Conservation (phyloP, 192 early-diverging fungal genomes). For the Rhizophagus sp. region DNA sequence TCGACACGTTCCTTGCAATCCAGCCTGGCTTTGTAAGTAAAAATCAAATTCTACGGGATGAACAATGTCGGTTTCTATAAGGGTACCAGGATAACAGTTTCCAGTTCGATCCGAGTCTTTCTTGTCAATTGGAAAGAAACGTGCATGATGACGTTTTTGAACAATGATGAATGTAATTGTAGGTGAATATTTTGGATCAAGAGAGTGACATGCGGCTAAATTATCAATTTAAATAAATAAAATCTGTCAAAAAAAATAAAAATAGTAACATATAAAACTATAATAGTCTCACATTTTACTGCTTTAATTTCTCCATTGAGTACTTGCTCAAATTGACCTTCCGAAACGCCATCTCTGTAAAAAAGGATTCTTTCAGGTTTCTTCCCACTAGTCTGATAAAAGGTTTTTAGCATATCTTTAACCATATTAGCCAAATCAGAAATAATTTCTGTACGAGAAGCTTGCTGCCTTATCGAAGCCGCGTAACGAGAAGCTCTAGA, state of each 20-base stretch:
- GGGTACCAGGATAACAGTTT: constrained; percentile 83
- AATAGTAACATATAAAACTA: neutral
- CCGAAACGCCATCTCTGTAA: constrained; percentile 90
- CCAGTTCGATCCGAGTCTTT: constrained; percentile 68
- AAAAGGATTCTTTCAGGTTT: constrained; percentile 81
- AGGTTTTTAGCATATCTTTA: constrained; percentile 68
- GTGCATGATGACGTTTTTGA: constrained; percentile 88
- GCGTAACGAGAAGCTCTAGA: constrained; percentile 61
- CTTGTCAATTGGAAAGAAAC: constrained; percentile 75
- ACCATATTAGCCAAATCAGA: constrained; percentile 67
- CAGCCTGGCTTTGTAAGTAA: constrained; percentile 87
- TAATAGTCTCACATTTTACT: constrained; percentile 41
- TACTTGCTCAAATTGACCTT: constrained; percentile 81
- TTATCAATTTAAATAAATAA: constrained; percentile 31
- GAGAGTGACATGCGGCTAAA: constrained; percentile 58
- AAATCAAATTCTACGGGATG: constrained; percentile 90
- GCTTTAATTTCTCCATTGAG: constrained; percentile 74
- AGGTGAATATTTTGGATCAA: constrained; percentile 76
- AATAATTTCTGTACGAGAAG: constrained; percentile 71
- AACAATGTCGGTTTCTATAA: constrained; percentile 72
- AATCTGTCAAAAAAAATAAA: neutral
- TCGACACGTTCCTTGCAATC: constrained; percentile 91
- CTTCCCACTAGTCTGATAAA: constrained; percentile 61
- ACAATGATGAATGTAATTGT: constrained; percentile 82
- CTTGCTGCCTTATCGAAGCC: constrained; percentile 64